Evolutionary conservation across 768 basidiomycete genomes (phyloP), one percentile per base, ranked within the genome.

Genomic region (Cystoderma amianthinum): DNA sequence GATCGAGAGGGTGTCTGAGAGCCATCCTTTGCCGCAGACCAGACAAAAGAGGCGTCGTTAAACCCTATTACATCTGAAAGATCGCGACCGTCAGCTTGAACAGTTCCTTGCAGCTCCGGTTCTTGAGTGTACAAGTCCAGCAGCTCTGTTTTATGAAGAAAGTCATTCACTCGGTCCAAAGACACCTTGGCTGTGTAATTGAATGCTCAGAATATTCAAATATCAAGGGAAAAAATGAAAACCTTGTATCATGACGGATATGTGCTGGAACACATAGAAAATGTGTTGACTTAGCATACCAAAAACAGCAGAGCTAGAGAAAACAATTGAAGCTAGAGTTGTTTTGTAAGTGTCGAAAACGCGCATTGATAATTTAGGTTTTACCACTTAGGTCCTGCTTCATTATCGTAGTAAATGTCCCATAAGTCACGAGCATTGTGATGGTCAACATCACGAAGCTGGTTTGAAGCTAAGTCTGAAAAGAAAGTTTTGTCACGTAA

Each of bases 271-370:
- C 1, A 59, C 52, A 53, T 59, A 68, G 55, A 61, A 59, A 30
- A 81, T 54, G 42, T 78, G 75, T 2, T 67, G 63, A 20, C 77
- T 69, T 19, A 87, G 57, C 48, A 80, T 66, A 37, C 79, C 74
- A 50, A 87, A 85, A 21, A 85, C 77, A 43, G 71, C 55, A 63
- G 78, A 72, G 42, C 69, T 72, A 9, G 69, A 69, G 52, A 74
- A 74, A 10, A 75, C 71, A n/a, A 53, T 62, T 3, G 70, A 64
- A 2, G 68, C 67, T 68, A 66, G 28, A 30, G 15, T 9, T 15
- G 9, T 30, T 9, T 30, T 9, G 15, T 15, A 30, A 30, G 28
- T 30, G 9, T 15, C 15, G 10, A 15, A 30, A 30, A 15, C 15
- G 15, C 9, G 15, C 9, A 30, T 30, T 9, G 15, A 15, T 9